phyloP scores from a whole-genome alignment of 352 stramenopile species.

The Pilasporangium apinafurcum region DNA sequence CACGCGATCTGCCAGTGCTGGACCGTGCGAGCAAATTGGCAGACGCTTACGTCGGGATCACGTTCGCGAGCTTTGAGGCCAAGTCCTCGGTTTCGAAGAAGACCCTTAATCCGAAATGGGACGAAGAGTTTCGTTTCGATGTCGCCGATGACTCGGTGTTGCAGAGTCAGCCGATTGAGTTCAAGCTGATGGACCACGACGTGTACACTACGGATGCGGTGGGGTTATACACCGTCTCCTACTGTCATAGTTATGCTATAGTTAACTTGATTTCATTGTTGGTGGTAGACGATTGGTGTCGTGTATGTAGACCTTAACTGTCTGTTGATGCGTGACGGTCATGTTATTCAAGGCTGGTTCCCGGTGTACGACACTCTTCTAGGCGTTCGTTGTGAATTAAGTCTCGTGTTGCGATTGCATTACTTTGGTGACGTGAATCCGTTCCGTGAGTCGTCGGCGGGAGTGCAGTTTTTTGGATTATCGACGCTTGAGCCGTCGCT shows the following conservation, averaged over 20 bases:
- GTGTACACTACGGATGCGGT: conserved; percentile 90
- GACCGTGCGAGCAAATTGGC: conserved; percentile 79
- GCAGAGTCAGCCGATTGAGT: conserved; percentile 97
- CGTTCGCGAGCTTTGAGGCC: conserved; percentile 82
- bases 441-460: conserved; percentile 95
- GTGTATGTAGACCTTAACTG: conserved; percentile 99
- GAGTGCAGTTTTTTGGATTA: conserved; percentile 96
- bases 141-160: conserved; percentile 97
- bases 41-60: conserved; percentile 86
- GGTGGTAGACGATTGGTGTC: conserved; percentile 86
- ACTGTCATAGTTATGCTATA: not conserved
- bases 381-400: conserved; percentile 94
- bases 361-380: conserved; percentile 97
- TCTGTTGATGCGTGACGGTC: conserved; percentile 90
- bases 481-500: conserved; percentile 89
- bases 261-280: not conserved
- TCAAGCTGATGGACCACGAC: conserved; percentile 95
- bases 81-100: conserved; percentile 89
- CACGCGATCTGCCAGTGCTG: conserved; percentile 82
- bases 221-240: not conserved
- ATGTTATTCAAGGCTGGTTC: conserved; percentile 96
- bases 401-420: conserved; percentile 92
- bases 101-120: conserved; percentile 94
- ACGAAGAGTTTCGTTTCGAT: conserved; percentile 98
- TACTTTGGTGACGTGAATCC: conserved; percentile 98